Base-by-base conservation (phyloP, 75 land plant species). In the Cunninghamia lanceolata region DNA sequence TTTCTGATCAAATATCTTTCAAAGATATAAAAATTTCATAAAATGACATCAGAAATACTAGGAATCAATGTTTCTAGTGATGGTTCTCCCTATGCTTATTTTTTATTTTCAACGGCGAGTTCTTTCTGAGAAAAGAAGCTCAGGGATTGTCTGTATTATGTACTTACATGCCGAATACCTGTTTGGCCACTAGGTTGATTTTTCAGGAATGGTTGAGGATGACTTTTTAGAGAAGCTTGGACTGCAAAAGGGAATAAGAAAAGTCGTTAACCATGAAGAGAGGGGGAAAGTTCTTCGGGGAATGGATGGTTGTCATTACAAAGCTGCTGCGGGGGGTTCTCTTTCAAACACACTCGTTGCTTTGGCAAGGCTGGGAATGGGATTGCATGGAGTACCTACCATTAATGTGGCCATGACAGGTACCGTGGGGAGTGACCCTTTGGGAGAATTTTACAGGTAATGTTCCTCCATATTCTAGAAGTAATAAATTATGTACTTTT, bases 301-400 rank as follows among this genome's bases (percentile, higher is more conserved):
- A 30, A 92, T 98, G 92, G 97, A 96, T 89, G 99, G 99, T 78
- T 90, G 92, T 87, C 92, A 90, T 83, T 98, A 94, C 86, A 98
- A 98, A 94, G 97, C 99, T 81, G 95, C 99, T 86, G 99, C 99
- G 46, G 99, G 99, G n/a, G 99, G 99, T 19, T 98, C 99, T 28
- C 95, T 98, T 66, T 98, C 99, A 30, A 98, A 98, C 85, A 96
- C 93, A 52, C 88, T 98, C 32, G 99, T 98, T 40, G 99, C 99
- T 32, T 88, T 98, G 85, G 99, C 99, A 32, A 95, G 99, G 87
- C 89, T 98, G 86, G 99, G 99, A 45, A 83, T 89, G 40, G 85
- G 70, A 84, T 54, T 88, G 40, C 85, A 87, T 73, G 85, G 88
- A 85, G 91, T 89, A 83, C 91, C 91, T 82, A 52, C 88, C 10